Base-by-base conservation (phyloP, 495 filamentous ascomycete genomes). In the Penicillium canescens region DNA sequence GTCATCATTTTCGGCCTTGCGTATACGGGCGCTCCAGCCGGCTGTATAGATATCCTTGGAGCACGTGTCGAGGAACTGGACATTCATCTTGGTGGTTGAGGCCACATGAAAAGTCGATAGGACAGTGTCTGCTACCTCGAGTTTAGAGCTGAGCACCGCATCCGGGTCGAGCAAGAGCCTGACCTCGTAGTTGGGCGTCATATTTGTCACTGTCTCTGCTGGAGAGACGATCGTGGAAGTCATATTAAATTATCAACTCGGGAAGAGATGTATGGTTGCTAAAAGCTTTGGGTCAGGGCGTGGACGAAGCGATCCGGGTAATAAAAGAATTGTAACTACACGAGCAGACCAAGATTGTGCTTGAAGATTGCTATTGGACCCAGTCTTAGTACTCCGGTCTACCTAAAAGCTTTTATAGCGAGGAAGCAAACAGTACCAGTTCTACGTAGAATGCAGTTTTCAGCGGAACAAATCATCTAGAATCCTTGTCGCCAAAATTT, bases 161-260 rank as follows among this genome's bases (percentile, higher is more conserved):
- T n/a, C 33, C 42, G 53, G 45, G 21, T 55, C 35, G 16, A 55
- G 45, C 38, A 48, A n/a, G 39, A 50, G 44, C 26, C 53, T 49
- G 38, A 55, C 38, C 46, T 55, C 53, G 45, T 55, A 55, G 35
- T 55, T 44, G 45, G 53, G 53, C 20, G 23, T 39, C 53, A 49
- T 50, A 43, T 55, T 55, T 50, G 44, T 36, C 18, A 13, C 45
- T 46, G 38, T 24, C 21, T 36, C 23, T 49, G 44, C 24, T 35
- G 28, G 38, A n/a, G 53, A 26, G 31, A 36, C 31, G 31, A 42
- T 13, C n/a, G 12, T 41, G 26, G 45, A 14, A 23, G 50, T 37
- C 45, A 42, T 50, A 24, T 1, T 18, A 18, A 18, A 18, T 18
- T 18, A 18, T 18, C 18, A 18, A 18, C 18, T 18, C 18, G 18